Base-by-base conservation (phyloP, 2,329 filamentous ascomycete genomes). In the Fusarium tuaranense region DNA sequence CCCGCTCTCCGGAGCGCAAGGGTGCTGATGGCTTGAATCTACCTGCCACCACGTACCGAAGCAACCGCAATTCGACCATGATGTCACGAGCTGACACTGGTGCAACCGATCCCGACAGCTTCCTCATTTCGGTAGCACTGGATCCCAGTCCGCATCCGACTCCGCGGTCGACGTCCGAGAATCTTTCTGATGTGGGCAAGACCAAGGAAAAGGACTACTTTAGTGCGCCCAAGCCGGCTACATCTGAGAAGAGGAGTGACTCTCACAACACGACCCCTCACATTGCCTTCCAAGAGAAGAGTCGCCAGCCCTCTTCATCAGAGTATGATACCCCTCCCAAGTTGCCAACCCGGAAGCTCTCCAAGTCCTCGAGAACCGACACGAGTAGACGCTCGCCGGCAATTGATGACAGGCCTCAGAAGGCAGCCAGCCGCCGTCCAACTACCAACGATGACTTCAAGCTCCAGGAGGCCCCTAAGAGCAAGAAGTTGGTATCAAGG, bases 201-300 rank as follows among this genome's bases (percentile, higher is more conserved):
- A 84, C 83, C 65, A 87, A 86, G 72, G 87, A 90, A 27, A 89
- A 86, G 71, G 92, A 93, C 73, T 92, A 92, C 75, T 92, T 92
- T 78, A 85, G 82, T 61, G 78, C 83, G 7, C 71, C 84, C 38
- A 88, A 86, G 79, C 79, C 83, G n/a, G 76, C 82, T 3, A 75
- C 83, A 18, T 74, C 82, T 4, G 86, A 89, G 62, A 87, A 83
- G 75, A 87, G 86, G 58, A 79, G 78, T 18, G 88, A 88, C 51
- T 88, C 88, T 2, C 85, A 86, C 65, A 81, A 85, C 69, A 89
- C 91, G 3, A 95, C 94, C 18, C 94, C 95, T n/a, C 95, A 98
- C 79, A 97, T 97, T 78, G 93, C 95, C 25, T 97, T 95, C 81
- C 95, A 97, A 81, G 94, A 97, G 78, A 97, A 95, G 82, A 90